Conservation (phyloP, 208 protist genomes). For the Crithidia acanthocephali region DNA sequence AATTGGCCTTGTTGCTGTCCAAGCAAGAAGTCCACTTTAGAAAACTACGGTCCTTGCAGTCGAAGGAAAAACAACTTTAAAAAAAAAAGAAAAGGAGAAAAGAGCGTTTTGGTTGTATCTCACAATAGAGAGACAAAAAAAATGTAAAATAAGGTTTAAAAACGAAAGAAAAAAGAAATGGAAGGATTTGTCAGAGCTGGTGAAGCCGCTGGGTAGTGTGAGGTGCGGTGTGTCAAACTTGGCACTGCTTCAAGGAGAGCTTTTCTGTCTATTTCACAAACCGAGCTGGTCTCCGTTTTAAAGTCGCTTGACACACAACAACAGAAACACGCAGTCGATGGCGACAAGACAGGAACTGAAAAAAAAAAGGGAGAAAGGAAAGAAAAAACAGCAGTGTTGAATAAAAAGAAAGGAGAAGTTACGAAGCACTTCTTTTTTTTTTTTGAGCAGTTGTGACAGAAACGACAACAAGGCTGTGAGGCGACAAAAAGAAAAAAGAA, state of each 20-base stretch:
- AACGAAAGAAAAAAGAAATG: background rate
- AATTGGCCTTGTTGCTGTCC: too few relatives aligned
- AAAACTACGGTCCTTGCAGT: background rate
- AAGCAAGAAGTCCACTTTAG: background rate
- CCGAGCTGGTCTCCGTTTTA: too few relatives aligned
- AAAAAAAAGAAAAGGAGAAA: too few relatives aligned
- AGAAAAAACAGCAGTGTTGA: background rate
- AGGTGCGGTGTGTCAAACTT: too few relatives aligned
- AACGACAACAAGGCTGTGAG: too few relatives aligned
- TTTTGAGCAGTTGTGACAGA: too few relatives aligned
- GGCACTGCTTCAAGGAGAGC: background rate
- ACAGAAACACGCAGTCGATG: too few relatives aligned
- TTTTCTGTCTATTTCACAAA: background rate
- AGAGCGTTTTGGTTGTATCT: background rate
- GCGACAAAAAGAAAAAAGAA: too few relatives aligned
- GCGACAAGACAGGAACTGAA: background rate
- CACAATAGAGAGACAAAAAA: background rate
- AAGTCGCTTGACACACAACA: background rate
- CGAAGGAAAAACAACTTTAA: background rate
- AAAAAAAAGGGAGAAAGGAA: background rate
- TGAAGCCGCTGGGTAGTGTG: background rate
- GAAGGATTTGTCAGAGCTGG: background rate
- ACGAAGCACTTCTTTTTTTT: too few relatives aligned
- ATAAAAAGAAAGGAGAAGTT: background rate
- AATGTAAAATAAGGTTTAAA: too few relatives aligned